Evolutionary conservation across 495 filamentous ascomycete species (phyloP), one percentile per base, ranked within the genome.

Genomic region (Trichoderma orchidacearum): DNA sequence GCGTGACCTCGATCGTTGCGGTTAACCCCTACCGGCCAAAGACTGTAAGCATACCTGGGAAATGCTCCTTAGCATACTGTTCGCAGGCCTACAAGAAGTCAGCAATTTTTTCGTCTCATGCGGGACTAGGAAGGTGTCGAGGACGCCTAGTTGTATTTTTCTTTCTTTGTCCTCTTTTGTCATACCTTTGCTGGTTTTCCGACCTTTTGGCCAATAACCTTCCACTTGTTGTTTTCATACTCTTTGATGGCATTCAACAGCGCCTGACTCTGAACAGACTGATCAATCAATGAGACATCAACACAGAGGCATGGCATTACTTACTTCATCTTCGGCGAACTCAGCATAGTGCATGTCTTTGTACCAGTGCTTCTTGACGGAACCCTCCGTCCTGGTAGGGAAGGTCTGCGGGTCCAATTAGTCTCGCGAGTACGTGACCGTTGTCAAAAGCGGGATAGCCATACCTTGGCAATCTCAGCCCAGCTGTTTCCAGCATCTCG

Each of bases 291-390:
- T 34, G 30, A 36, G n/a, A 5, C 30, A 34, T 30, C 23, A 23
- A 36, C 31, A 7, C 29, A 30, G n/a, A 9, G 8, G 11, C 27
- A 36, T 28, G 17, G 15, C n/a, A 25, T 2, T 27, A 72, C 72
- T 67, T 79, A 95, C 90, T 81, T 98, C 93, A 63, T 98, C 91
- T 77, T 96, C 93, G 51, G 87, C 93, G 65, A 98, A 98, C 66
- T 98, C 93, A 55, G 93, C 93, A 69, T 98, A 97, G 65, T 98
- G 93, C 93, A 98, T 98, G 64, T 97, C 93, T 80, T 98, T 98
- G 68, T 98, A 98, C 93, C 93, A 98, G 69, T 98, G 93, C 74
- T 98, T 98, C 78, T 98, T 98, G 11, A 98, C 93, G 64, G 90
- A 95, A 17, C 93, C 93, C 69, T 98, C 93, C 23, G 93, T 98